These are phyloP conservation scores for Hypomyces rosellus DNA, from an alignment of 2,329 filamentous ascomycete species.

Conservation along the genomic window DNA sequence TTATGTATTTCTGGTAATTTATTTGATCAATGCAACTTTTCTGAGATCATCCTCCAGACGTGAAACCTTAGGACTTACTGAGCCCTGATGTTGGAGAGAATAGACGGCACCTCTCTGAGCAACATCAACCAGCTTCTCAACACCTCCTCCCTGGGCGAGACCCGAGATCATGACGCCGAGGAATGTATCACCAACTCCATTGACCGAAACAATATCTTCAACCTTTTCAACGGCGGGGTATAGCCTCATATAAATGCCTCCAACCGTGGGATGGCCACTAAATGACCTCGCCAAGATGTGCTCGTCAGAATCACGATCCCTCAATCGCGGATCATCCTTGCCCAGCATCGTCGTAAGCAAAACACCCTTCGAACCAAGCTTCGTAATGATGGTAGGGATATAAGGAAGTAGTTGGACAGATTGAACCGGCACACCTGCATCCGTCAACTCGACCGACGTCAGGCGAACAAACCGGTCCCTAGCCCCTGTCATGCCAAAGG, in stretches of 20 bases:
- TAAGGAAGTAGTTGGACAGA: slow-evolving; percentile 80
- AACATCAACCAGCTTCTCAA: slow-evolving; percentile 62
- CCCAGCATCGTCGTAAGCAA: slow-evolving; percentile 66
- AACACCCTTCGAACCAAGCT: slow-evolving; percentile 70
- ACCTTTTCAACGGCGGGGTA: slow-evolving; percentile 64
- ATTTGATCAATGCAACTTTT: slow-evolving; percentile 15
- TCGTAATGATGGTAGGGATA: slow-evolving; percentile 77
- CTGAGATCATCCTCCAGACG: slow-evolving; percentile 37
- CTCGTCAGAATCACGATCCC: slow-evolving; percentile 52
- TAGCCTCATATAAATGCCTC: slow-evolving; percentile 75
- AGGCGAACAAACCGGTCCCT: slow-evolving; percentile 64
- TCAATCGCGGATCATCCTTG: slow-evolving; percentile 61
- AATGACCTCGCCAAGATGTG: slow-evolving; percentile 65
- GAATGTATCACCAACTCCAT: slow-evolving; percentile 92
- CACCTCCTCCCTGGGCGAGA: slow-evolving; percentile 52
- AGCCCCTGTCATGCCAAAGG: slow-evolving; percentile 69
- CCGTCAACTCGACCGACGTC: slow-evolving; percentile 62
- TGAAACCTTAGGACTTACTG: slow-evolving; percentile 57
- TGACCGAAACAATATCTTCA: slow-evolving; percentile 75
- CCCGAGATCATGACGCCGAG: slow-evolving; percentile 79
- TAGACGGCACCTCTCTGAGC: slow-evolving; percentile 77
- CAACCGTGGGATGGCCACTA: slow-evolving; percentile 46
- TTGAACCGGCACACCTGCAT: slow-evolving; percentile 77
- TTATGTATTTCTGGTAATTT: background rate
- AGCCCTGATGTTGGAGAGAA: slow-evolving; percentile 68